A percentile compares a stretch with the other conserved stretches of the same genome.
Conservation (phyloP, 805 yeast genomes). For the Candida berthetii region DNA sequence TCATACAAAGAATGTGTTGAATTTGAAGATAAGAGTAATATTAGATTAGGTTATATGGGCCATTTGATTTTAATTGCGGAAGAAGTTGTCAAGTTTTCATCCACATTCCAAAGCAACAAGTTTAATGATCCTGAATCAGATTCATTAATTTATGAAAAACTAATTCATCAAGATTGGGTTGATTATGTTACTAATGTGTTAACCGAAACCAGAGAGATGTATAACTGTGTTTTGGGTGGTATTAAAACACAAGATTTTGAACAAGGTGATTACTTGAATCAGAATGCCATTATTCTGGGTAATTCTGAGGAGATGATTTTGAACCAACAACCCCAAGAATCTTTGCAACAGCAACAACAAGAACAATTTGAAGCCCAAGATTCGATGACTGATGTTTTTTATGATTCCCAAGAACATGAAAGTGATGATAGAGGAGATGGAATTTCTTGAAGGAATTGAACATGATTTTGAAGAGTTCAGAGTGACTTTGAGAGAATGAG, state of each 20-base stretch:
- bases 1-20: constrained; percentile 57
- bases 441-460: too few relatives aligned
- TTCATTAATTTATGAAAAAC: constrained; percentile 17
- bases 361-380: background rate
- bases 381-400: constrained; percentile 1
- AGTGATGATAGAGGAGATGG: background rate
- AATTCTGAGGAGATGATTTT: constrained; percentile 20
- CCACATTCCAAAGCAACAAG: constrained; percentile 23
- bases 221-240: constrained; percentile 82
- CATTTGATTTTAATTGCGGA: constrained; percentile 91
- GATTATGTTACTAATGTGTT: constrained; percentile 69
- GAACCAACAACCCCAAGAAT: constrained; percentile 8
- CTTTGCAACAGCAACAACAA: background rate
- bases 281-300: constrained; percentile 18
- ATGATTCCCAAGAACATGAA: constrained; percentile 1
- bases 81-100: constrained; percentile 84
- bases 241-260: constrained; percentile 22
- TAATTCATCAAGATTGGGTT: constrained; percentile 51
- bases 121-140: constrained; percentile 18
- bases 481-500: too few relatives aligned
- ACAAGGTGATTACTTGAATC: constrained; percentile 14
- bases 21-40: constrained; percentile 52
- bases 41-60: constrained; percentile 94
- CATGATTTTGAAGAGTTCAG: too few relatives aligned
- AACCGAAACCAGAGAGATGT: constrained; percentile 77